Percentiles rank a stretch among this genome's conserved stretches.
phyloP scores from a whole-genome alignment of 1,284 basidiomycete species.

The Pseudozyma sp. region DNA sequence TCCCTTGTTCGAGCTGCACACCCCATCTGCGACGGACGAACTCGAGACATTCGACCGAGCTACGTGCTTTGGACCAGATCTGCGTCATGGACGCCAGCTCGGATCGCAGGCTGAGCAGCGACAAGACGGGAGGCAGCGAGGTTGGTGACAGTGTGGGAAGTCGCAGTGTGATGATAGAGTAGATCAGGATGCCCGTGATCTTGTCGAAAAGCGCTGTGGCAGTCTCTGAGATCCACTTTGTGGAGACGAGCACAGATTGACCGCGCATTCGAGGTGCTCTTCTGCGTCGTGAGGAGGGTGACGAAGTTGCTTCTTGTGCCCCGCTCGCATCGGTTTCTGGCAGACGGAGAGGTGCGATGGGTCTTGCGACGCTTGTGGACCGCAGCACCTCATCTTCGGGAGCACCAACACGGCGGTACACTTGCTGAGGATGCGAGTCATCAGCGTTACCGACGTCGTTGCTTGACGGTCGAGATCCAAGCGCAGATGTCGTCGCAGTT shows the following conservation, averaged over 20 bases:
- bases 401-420: slow-evolving; percentile 30
- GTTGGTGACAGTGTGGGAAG: slow-evolving; percentile 56
- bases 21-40: slow-evolving; percentile 55
- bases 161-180: slow-evolving; percentile 45
- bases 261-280: slow-evolving; percentile 49
- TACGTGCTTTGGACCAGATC: slow-evolving; percentile 45
- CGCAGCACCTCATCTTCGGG: slow-evolving; percentile 34
- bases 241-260: slow-evolving; percentile 46
- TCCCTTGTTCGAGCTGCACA: slow-evolving; percentile 16
- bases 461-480: neutral
- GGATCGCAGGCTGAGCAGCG: slow-evolving; percentile 48
- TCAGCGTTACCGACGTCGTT: neutral
- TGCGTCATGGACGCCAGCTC: slow-evolving; percentile 40
- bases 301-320: neutral
- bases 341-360: slow-evolving; percentile 33
- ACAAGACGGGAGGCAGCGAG: slow-evolving; percentile 47
- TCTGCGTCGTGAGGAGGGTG: slow-evolving; percentile 22
- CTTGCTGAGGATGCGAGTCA: slow-evolving; percentile 18
- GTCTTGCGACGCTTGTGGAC: slow-evolving; percentile 33
- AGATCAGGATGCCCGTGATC: slow-evolving; percentile 43
- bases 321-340: slow-evolving; percentile 8
- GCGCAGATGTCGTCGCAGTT: slow-evolving; percentile 2
- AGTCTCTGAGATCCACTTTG: slow-evolving; percentile 51
- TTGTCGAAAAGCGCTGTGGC: slow-evolving; percentile 45
- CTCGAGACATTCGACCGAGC: slow-evolving; percentile 54